phyloP scores from a whole-genome alignment of 2,329 filamentous ascomycete genomes.

The Trichophyton mentagrophytes region DNA sequence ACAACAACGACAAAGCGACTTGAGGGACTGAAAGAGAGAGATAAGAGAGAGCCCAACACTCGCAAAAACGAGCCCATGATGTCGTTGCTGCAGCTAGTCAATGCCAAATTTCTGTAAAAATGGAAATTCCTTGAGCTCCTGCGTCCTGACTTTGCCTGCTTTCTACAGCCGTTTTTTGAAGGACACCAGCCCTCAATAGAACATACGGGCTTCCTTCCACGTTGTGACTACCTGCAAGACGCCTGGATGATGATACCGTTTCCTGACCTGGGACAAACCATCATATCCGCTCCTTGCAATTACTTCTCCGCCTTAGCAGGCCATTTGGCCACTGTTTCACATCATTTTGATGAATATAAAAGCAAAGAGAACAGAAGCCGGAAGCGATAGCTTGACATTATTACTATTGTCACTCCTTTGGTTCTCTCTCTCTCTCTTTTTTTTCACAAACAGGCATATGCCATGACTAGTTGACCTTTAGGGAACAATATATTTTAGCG shows the following conservation, averaged over 20 bases:
- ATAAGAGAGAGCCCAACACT: background rate
- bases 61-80: constrained; percentile 1
- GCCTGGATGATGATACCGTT: background rate
- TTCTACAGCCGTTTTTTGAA: background rate
- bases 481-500: background rate
- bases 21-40: background rate
- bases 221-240: background rate
- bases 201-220: background rate
- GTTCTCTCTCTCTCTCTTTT: background rate
- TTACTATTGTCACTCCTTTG: background rate
- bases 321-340: background rate
- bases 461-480: constrained; percentile 2
- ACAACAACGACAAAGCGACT: background rate
- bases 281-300: constrained; percentile 1
- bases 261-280: background rate
- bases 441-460: background rate
- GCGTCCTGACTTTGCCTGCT: background rate
- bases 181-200: background rate
- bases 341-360: background rate
- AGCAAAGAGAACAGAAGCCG: background rate
- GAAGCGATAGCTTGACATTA: background rate
- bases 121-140: background rate
- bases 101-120: background rate
- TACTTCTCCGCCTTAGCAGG: background rate
- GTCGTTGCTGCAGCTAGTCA: background rate